phyloP scores from a whole-genome alignment of 164 flowering plant species.

The Dillenia suffruticosa region DNA sequence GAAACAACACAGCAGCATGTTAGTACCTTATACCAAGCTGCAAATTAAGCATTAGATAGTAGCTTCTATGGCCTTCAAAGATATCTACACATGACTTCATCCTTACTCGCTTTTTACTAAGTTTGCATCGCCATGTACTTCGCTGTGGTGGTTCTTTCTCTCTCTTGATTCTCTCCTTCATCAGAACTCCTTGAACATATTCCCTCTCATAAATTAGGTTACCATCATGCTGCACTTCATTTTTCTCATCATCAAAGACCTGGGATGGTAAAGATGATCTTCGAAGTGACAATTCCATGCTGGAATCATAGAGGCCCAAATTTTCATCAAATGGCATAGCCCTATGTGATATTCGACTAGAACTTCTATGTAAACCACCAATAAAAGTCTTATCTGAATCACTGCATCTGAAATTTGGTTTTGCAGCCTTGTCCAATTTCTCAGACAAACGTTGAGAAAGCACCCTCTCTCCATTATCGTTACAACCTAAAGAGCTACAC shows the following conservation, averaged over 20 bases:
- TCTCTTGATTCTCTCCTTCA: constrained; percentile 44
- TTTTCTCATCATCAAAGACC: constrained; percentile 29
- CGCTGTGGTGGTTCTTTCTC: constrained; percentile 21
- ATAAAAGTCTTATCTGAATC: constrained; percentile 41
- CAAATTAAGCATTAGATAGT: constrained; percentile 77
- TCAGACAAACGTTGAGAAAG: constrained; percentile 29
- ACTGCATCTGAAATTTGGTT: constrained; percentile 38
- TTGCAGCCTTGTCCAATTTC: constrained; percentile 26
- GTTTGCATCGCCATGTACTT: constrained; percentile 30
- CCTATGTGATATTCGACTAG: constrained; percentile 42
- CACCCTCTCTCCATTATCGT: constrained; percentile 15
- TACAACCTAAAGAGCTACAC: constrained; percentile 24
- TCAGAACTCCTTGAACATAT: constrained; percentile 87
- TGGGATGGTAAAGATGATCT: constrained; percentile 20
- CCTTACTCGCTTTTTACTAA: constrained; percentile 32
- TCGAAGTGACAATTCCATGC: constrained; percentile 22
- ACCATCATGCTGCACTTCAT: constrained; percentile 24
- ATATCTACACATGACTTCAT: constrained; percentile 42
- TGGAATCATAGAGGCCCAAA: constrained; percentile 22
- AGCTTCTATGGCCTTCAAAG: constrained; percentile 51
- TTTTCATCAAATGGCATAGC: constrained; percentile 31
- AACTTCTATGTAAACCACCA: constrained; percentile 29
- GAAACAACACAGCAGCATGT: too few relatives aligned
- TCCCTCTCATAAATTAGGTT: constrained; percentile 69
- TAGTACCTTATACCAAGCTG: constrained; percentile 94